Evolutionary conservation across 2,329 filamentous ascomycete species (phyloP).

Genomic region (Penicillium brevicompactum): DNA sequence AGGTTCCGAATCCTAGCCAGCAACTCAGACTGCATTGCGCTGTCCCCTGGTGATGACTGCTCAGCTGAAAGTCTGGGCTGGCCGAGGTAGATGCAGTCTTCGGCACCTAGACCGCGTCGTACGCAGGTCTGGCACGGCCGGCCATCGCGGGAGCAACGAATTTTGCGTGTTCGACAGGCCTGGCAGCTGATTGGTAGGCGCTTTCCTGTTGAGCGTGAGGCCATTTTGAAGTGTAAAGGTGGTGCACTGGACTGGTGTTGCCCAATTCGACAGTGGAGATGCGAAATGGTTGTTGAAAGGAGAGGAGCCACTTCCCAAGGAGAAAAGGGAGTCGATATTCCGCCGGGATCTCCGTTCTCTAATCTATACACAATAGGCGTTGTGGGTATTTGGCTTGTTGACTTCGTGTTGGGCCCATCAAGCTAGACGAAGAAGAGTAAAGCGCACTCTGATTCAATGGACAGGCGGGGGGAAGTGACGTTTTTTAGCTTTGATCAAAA

Average conservation of each 20-base stretch:
- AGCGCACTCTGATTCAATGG: background rate
- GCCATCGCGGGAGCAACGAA: conserved; percentile 43
- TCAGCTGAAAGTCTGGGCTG: conserved; percentile 35
- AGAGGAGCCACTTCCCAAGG: background rate
- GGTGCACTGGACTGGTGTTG: background rate
- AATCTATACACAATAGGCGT: background rate
- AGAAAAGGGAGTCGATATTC: background rate
- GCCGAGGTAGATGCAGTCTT: conserved; percentile 42
- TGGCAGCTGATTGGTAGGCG: conserved; percentile 45
- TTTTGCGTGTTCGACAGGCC: conserved; percentile 44
- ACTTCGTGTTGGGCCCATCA: conserved; percentile 1
- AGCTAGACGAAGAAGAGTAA: background rate
- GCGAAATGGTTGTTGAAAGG: background rate
- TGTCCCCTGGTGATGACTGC: conserved; percentile 24
- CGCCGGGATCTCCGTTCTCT: background rate
- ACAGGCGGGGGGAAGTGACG: background rate
- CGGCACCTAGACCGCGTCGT: conserved; percentile 38
- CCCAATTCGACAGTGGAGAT: background rate
- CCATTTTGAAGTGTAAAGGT: conserved; percentile 18
- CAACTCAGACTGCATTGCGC: conserved; percentile 33
- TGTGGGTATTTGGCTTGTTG: conserved; percentile 2
- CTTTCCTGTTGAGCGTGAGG: conserved; percentile 33
- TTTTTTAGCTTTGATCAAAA: background rate
- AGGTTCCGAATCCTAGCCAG: conserved; percentile 39
- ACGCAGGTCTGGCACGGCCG: conserved; percentile 44